Percentiles rank a stretch among this genome's conserved stretches.
These are phyloP conservation scores for Zygoascus sp. DNA, from an alignment of 1,139 yeast genomes.

Conservation along the genomic window DNA sequence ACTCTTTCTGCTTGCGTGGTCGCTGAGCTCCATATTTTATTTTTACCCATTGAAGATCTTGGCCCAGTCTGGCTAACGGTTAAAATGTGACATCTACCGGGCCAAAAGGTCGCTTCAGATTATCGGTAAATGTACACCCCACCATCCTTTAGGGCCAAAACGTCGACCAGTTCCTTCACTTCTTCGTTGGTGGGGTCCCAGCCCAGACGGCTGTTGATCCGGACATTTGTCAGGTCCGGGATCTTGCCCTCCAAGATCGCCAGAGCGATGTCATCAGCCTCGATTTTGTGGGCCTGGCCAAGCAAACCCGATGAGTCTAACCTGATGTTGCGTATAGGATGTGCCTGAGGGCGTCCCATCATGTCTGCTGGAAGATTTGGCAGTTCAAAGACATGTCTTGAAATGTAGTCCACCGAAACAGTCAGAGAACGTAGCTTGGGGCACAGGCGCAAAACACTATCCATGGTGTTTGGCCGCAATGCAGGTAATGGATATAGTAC, in stretches of 20 bases:
- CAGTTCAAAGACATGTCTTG: constrained; percentile 40
- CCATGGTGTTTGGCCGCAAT: constrained; percentile 63
- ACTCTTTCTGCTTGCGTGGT: no score
- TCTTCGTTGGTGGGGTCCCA: constrained; percentile 80
- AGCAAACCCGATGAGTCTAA: constrained; percentile 84
- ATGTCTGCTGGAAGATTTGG: constrained; percentile 29
- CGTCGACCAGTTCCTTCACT: constrained; percentile 53
- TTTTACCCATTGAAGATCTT: background rate
- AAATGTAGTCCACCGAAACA: constrained; percentile 76
- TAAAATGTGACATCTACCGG: no score
- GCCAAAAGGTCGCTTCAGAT: no score
- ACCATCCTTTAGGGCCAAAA: constrained; percentile 34
- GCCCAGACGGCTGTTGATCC: constrained; percentile 73
- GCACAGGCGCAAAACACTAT: constrained; percentile 66
- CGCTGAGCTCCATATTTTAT: no score
- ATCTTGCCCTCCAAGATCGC: constrained; percentile 77
- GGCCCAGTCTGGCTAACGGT: background rate
- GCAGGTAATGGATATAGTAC: constrained; percentile 89
- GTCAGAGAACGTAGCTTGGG: constrained; percentile 62
- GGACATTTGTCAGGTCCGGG: constrained; percentile 58
- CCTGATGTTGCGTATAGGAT: constrained; percentile 62
- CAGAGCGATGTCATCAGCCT: constrained; percentile 82
- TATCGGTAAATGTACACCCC: constrained; percentile 31
- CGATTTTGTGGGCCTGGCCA: constrained; percentile 77
- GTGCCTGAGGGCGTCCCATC: constrained; percentile 27